Conservation (phyloP, 2,329 filamentous ascomycete species). For the Colletotrichum ledebouriae region DNA sequence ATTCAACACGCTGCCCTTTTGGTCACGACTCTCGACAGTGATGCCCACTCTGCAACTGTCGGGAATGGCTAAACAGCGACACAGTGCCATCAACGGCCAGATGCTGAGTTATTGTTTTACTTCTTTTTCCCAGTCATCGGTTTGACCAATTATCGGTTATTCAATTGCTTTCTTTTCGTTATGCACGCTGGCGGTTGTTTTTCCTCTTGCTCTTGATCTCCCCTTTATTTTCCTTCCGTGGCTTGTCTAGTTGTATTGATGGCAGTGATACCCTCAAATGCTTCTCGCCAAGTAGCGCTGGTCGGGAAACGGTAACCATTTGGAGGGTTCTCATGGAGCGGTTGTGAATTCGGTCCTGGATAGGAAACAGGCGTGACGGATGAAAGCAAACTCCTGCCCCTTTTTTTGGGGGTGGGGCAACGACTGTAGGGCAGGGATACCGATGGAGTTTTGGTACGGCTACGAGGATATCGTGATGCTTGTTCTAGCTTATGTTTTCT, state of each 20-base stretch:
- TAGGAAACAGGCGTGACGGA: conserved; percentile 34
- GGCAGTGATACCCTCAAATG: conserved; percentile 40
- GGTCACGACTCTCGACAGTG: conserved; percentile 17
- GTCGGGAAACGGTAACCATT: conserved; percentile 29
- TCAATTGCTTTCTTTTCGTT: neutral
- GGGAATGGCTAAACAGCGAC: conserved; percentile 3
- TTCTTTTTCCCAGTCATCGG: conserved; percentile 9
- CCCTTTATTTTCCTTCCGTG: neutral
- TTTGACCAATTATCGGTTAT: conserved; percentile 13
- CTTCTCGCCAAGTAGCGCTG: conserved; percentile 43
- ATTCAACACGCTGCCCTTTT: conserved; percentile 37
- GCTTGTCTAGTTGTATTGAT: conserved; percentile 12
- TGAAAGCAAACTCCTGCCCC: neutral
- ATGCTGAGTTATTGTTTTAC: neutral
- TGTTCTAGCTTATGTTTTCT: conserved; percentile 10
- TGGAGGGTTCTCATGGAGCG: conserved; percentile 9
- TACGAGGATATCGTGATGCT: conserved; percentile 6
- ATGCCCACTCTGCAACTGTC: conserved; percentile 8
- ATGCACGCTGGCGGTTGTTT: conserved; percentile 29
- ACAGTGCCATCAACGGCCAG: conserved; percentile 29
- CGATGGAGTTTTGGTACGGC: conserved; percentile 28
- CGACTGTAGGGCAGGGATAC: conserved; percentile 4
- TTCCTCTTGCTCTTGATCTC: conserved; percentile 2
- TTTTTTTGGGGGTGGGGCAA: conserved; percentile 14
- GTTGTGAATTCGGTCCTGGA: conserved; percentile 27